Evolutionary conservation across 805 yeast species (phyloP), one percentile per base, ranked within the genome.

Genomic region (Wickerhamomyces rabaulensis): DNA sequence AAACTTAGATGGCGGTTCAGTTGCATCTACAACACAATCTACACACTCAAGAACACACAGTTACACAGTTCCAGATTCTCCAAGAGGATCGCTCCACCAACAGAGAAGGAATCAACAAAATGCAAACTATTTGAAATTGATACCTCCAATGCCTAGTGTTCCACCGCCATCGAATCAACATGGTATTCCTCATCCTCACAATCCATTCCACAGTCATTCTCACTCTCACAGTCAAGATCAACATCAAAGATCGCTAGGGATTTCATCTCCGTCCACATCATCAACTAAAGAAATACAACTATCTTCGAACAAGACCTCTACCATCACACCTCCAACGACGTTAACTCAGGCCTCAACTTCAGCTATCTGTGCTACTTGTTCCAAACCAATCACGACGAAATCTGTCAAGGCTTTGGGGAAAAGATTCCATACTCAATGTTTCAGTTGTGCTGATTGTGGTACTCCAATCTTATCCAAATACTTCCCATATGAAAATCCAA

Each of bases 341-440:
- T 36, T 44, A 21, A 35, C 29, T 2, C 26, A 21, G 12, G 9
- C 6, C 9, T 12, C 39, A 5, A 39, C 38, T 19, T 29, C 66
- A 15, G 47, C 57, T 7, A 22, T 39, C 1, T 83, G 90, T 61
- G 68, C 73, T 20, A 68, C 70, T 36, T 84, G 91, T 63, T 65
- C 64, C 4, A 63, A 70, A 33, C 71, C 74, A 12, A 80, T 84
- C 16, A 64, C 75, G 1, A 84, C 92, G n/a, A 89, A 87, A 50
- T 82, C 89, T 51, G 94, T 92, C 3, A 76, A 96, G 42, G 97
- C 98, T 0, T 71, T 92, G 57, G 84, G 81, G 27, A 74, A 75
- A 42, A 81, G 87, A 2, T 92, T 78, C 61, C 98, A 92, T 63
- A 84, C 91, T 27, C 84, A 86, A 29, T 92, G 98, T 66, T 91